Conservation (phyloP, 2,329 filamentous ascomycete species). For the Blastomyces parvus region DNA sequence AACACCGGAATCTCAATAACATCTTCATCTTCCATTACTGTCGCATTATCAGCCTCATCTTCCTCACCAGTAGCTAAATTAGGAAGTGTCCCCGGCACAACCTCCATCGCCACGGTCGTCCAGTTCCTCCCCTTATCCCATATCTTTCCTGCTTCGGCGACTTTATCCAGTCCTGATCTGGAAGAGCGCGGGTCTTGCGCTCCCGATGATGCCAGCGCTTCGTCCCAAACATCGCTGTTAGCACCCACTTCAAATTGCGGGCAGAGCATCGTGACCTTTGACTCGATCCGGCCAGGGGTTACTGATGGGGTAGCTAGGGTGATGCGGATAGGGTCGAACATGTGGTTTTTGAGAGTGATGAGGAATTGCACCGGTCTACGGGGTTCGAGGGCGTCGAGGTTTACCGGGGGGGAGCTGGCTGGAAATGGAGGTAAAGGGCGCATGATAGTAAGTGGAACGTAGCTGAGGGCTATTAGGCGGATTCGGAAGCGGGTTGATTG, state of each 20-base stretch:
- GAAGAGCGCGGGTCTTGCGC: constrained; percentile 36
- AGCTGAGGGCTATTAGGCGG: constrained; percentile 74
- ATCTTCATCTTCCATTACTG: constrained; percentile 44
- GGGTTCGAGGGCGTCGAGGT: constrained; percentile 41
- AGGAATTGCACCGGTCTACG: constrained; percentile 62
- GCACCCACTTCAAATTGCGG: constrained; percentile 90
- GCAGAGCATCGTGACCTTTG: constrained; percentile 82
- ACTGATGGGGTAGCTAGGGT: constrained; percentile 74
- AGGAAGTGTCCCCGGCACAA: constrained; percentile 53
- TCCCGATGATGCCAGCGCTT: constrained; percentile 58
- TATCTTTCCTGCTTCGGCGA: constrained; percentile 83
- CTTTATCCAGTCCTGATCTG: constrained; percentile 36
- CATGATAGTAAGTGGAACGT: constrained; percentile 70
- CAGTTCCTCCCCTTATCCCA: constrained; percentile 91
- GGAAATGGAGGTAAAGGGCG: constrained; percentile 47
- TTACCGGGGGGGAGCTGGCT: constrained; percentile 24
- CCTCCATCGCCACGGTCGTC: constrained; percentile 87
- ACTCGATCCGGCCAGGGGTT: constrained; percentile 66
- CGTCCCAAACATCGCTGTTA: constrained; percentile 90
- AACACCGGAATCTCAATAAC: constrained; percentile 87
- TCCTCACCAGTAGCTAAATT: constrained; percentile 20
- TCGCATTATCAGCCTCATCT: constrained; percentile 17
- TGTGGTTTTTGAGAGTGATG: constrained; percentile 82
- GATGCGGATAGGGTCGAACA: constrained; percentile 83
- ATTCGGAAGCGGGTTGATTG: constrained; percentile 86